phyloP scores from a whole-genome alignment of 2,329 filamentous ascomycete genomes.

The Trichoderma koningiopsis region DNA sequence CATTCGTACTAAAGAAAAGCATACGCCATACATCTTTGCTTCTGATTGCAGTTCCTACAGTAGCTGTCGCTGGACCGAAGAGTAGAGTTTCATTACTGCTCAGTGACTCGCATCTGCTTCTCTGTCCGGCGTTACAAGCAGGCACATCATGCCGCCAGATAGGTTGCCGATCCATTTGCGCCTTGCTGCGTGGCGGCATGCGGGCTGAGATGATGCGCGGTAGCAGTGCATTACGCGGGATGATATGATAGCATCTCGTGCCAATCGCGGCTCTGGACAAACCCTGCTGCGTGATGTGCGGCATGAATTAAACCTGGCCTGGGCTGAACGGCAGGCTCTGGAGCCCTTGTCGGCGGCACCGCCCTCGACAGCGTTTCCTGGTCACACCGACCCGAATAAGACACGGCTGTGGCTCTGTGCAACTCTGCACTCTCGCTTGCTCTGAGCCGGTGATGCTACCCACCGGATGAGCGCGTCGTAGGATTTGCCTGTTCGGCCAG shows the following conservation, averaged over 20 bases:
- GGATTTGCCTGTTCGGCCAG: not conserved
- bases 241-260: not conserved
- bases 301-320: not conserved
- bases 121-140: not conserved
- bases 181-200: slow-evolving; percentile 15
- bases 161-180: slow-evolving; percentile 24
- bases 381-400: slow-evolving; percentile 9
- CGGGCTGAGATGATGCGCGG: not conserved
- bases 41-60: not conserved
- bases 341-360: slow-evolving; percentile 1
- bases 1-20: not conserved
- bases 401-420: not conserved
- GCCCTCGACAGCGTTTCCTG: slow-evolving; percentile 6
- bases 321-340: not conserved
- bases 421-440: slow-evolving; percentile 7
- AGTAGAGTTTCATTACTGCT: not conserved
- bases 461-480: not conserved
- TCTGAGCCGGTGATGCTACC: slow-evolving; percentile 15
- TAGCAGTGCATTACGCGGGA: not conserved
- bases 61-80: not conserved
- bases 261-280: slow-evolving; percentile 8
- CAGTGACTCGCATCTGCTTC: not conserved
- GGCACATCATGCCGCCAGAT: slow-evolving; percentile 6
- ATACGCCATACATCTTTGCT: not conserved
- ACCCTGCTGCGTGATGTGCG: slow-evolving; percentile 14